A percentile compares a stretch with the other conserved stretches of the same genome.
These are phyloP conservation scores for Sporothrix humicola DNA, from an alignment of 2,329 filamentous ascomycete species.

Conservation along the genomic window DNA sequence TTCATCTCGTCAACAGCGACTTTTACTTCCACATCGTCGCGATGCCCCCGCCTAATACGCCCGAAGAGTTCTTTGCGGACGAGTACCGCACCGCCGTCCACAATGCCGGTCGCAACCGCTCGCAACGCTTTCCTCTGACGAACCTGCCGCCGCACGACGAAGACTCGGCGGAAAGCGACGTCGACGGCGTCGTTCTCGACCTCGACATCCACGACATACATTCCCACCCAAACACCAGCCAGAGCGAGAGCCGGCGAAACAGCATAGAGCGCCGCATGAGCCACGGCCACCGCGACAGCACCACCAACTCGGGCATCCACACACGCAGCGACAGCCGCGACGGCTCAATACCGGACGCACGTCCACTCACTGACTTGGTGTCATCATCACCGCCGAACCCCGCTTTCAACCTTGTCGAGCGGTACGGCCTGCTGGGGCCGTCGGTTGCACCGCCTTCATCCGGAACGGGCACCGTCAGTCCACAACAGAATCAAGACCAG, in stretches of 20 bases:
- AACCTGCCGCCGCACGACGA: conserved; percentile 32
- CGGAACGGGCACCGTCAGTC: too few relatives aligned
- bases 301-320: too few relatives aligned
- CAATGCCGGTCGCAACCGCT: conserved; percentile 17
- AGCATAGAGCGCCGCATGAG: conserved; percentile 21
- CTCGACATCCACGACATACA: too few relatives aligned
- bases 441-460: too few relatives aligned
- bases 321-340: conserved; percentile 3
- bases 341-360: not conserved
- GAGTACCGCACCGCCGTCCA: conserved; percentile 32
- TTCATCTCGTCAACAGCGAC: not conserved
- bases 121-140: conserved; percentile 13
- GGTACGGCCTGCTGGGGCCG: too few relatives aligned
- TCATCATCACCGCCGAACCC: conserved; percentile 4
- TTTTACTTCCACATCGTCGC: not conserved
- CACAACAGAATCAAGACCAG: too few relatives aligned
- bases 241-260: conserved; percentile 20
- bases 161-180: conserved; percentile 29
- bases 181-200: not conserved
- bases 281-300: not conserved
- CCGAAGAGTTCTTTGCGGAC: conserved; percentile 37
- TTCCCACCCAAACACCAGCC: conserved; percentile 18
- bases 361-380: not conserved
- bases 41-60: conserved; percentile 44
- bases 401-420: not conserved